phyloP scores from a whole-genome alignment of 1,139 yeast genomes.

The Nakaseomyces bracarensis region DNA sequence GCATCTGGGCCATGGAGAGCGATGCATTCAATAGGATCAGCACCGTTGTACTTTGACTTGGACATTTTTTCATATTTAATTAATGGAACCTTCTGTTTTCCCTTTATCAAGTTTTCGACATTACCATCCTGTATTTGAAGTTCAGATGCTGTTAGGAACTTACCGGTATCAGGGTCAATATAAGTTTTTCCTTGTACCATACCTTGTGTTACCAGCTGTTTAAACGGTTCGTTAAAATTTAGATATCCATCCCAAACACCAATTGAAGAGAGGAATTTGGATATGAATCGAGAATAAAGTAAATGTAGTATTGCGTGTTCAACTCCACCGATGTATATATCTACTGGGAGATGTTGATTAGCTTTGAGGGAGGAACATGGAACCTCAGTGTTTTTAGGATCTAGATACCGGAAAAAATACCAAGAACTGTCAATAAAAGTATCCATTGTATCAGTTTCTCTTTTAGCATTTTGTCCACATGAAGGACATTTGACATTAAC shows the following conservation, averaged over 20 bases:
- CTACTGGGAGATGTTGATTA: constrained; percentile 64
- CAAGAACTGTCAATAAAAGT: constrained; percentile 97
- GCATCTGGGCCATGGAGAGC: constrained; percentile 87
- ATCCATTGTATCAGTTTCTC: constrained; percentile 98
- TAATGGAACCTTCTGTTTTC: constrained; percentile 44
- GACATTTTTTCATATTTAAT: constrained; percentile 87
- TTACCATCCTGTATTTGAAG: constrained; percentile 42
- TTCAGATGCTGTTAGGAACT: constrained; percentile 73
- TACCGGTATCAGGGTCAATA: constrained; percentile 60
- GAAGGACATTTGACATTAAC: constrained; percentile 70
- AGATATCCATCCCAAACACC: constrained; percentile 52
- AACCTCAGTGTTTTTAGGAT: constrained; percentile 47
- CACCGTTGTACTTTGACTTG: constrained; percentile 89
- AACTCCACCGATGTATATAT: constrained; percentile 86
- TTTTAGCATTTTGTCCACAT: constrained; percentile 64
- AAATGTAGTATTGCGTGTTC: constrained; percentile 94
- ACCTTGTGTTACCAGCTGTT: constrained; percentile 79
- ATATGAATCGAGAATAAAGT: constrained; percentile 72
- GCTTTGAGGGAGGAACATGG: constrained; percentile 53
- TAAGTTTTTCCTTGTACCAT: constrained; percentile 95
- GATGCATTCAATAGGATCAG: constrained; percentile 76
- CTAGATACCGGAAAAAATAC: constrained; percentile 84
- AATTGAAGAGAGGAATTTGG: constrained; percentile 63
- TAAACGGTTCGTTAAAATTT: constrained; percentile 68
- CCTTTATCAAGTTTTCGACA: constrained; percentile 32